Evolutionary conservation across 106 monocot species (phyloP), one percentile per base, ranked within the genome.

Genomic region (Dioscorea zingiberensis): DNA sequence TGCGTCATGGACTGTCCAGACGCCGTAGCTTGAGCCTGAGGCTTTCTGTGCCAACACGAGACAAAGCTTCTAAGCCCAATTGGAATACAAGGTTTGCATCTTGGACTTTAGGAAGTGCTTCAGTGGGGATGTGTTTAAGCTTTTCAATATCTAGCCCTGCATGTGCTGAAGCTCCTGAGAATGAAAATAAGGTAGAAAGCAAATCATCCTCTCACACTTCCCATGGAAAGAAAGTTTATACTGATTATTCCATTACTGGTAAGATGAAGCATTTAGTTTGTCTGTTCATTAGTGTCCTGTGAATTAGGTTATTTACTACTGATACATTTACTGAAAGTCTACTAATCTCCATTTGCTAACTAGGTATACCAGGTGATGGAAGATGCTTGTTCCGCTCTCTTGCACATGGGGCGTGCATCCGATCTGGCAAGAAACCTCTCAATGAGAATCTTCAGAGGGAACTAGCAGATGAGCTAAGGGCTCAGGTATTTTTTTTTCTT

Each of bases 361-460:
- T 60, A 89, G 98, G 98, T 23, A 93, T 98, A 75, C 93, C 98
- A 7, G 98, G 98, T 69, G 98, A 98, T 83, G 98, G 98, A 18
- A 93, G 98, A 70, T 98, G 98, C 62, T 74, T 98, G 75, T 98
- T 98, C 61, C 88, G 93, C 49, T 89, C 98, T 45, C 77, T 98
- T 27, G 86, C 73, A 61, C 93, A 98, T 80, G 98, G 98, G 13
- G 92, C 89, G 45, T 89, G 98, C 69, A 71, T 82, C 27, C 73
- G 89, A 48, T 77, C 86, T 62, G 93, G 98, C 23, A 84, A 78
- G 67, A 53, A 79, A 23, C 26, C 70, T 9, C 93, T 89, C 58
- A 47, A 78, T 73, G 98, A 93, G 68, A 47, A 32, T 18, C 73
- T 86, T 69, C 93, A 98, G 73, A 84, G 81, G 75, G 68, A 93